phyloP scores from a whole-genome alignment of 1,284 basidiomycete genomes.

The Trichosporon faecale region DNA sequence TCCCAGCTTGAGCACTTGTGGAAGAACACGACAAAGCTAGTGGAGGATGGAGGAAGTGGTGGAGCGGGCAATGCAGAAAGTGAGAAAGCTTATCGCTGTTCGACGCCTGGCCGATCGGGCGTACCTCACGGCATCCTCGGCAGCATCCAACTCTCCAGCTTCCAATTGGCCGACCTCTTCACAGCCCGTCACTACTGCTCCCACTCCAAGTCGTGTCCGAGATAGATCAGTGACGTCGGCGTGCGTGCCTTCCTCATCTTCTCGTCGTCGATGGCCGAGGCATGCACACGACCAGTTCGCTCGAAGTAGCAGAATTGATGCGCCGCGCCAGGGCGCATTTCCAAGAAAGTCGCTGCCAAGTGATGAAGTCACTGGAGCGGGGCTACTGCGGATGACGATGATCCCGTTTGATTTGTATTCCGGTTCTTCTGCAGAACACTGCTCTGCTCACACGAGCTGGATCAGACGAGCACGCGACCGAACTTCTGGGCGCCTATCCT shows the following conservation, averaged over 20 bases:
- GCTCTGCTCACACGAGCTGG: background rate
- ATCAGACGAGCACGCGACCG: background rate
- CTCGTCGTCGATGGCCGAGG: background rate
- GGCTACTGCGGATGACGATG: background rate
- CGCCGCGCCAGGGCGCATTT: background rate
- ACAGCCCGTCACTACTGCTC: too few relatives aligned
- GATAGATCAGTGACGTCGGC: background rate
- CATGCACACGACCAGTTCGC: background rate
- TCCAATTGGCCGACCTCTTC: too few relatives aligned
- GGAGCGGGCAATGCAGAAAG: too few relatives aligned
- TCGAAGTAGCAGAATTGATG: too few relatives aligned
- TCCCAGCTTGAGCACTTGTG: too few relatives aligned
- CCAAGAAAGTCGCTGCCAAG: background rate
- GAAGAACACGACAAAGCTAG: too few relatives aligned
- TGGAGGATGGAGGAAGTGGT: too few relatives aligned
- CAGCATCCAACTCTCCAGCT: too few relatives aligned
- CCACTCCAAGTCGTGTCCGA: too few relatives aligned
- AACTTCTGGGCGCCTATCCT: background rate
- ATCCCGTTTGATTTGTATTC: background rate
- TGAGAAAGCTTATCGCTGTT: too few relatives aligned
- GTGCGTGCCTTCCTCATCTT: background rate
- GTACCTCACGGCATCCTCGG: too few relatives aligned
- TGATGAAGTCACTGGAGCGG: background rate
- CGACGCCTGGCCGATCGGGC: too few relatives aligned
- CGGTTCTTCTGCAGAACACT: background rate